Evolutionary conservation across 2,329 filamentous ascomycete genomes (phyloP).

Genomic region (Trichoderma atroviride): DNA sequence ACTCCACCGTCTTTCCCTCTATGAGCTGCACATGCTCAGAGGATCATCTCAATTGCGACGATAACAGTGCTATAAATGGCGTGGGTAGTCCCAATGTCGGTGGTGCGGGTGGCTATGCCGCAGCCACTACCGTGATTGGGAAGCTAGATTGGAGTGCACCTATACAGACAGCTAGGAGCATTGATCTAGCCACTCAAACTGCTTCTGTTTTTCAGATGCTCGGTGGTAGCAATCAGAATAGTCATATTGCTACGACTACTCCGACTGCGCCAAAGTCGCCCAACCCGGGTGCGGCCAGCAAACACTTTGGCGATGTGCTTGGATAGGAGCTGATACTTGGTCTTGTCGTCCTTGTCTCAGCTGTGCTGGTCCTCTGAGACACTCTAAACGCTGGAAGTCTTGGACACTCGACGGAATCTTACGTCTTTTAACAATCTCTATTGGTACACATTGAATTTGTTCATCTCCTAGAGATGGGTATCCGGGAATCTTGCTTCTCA

Average conservation of each 20-base stretch:
- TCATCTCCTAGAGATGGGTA: background rate
- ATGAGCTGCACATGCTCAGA: background rate
- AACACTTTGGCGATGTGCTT: background rate
- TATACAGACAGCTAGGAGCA: background rate
- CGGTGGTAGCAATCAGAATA: background rate
- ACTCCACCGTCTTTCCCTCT: background rate
- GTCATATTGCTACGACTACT: background rate
- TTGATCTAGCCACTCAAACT: background rate
- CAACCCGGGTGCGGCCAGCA: background rate
- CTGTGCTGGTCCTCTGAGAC: background rate
- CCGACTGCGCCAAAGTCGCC: background rate
- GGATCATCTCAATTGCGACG: background rate
- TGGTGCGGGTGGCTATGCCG: background rate
- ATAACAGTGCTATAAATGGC: background rate
- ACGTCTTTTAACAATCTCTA: background rate
- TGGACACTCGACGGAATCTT: background rate
- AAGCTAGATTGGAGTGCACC: background rate
- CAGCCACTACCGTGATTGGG: background rate
- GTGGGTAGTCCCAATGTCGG: background rate
- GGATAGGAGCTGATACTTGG: background rate
- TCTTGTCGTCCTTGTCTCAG: background rate
- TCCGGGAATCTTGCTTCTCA: background rate
- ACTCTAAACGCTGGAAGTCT: background rate
- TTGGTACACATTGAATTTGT: no score
- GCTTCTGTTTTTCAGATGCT: background rate